Evolutionary conservation across 2,329 filamentous ascomycete genomes (phyloP).

Genomic region (Macrophomina pseudophaseolina): DNA sequence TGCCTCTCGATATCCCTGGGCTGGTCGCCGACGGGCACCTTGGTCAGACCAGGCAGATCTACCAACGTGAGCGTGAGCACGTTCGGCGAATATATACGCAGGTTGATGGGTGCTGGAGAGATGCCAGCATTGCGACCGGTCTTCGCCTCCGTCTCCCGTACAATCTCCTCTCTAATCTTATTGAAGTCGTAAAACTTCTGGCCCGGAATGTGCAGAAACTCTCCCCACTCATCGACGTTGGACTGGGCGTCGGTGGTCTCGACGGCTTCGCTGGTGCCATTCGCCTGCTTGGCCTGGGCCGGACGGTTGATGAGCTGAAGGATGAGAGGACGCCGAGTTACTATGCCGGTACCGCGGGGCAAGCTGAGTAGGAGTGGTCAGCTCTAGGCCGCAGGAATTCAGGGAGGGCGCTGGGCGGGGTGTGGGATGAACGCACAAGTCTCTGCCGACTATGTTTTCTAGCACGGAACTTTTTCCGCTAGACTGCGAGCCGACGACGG

Average conservation of each 20-base stretch:
- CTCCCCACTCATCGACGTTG: slow-evolving; percentile 96
- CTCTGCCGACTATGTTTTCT: slow-evolving; percentile 97
- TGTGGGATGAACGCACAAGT: slow-evolving; percentile 74
- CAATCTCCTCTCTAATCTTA: slow-evolving; percentile 97
- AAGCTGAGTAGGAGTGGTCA: slow-evolving; percentile 62
- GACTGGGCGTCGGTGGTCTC: slow-evolving; percentile 80
- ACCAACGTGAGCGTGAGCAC: slow-evolving; percentile 96
- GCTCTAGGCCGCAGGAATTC: slow-evolving; percentile 19
- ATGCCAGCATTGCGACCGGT: slow-evolving; percentile 96
- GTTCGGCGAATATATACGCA: slow-evolving; percentile 97
- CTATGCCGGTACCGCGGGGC: slow-evolving; percentile 95
- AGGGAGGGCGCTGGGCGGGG: slow-evolving; percentile 19
- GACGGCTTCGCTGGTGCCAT: slow-evolving; percentile 73
- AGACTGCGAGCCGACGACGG: slow-evolving; percentile 96
- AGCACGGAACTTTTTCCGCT: slow-evolving; percentile 99
- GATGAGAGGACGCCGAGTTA: slow-evolving; percentile 92
- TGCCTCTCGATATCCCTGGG: slow-evolving; percentile 95
- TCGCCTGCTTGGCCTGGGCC: slow-evolving; percentile 64
- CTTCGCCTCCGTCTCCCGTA: slow-evolving; percentile 94
- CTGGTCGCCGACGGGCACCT: slow-evolving; percentile 95
- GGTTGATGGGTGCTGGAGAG: slow-evolving; percentile 94
- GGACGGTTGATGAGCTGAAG: slow-evolving; percentile 96
- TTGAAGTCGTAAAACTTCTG: slow-evolving; percentile 98
- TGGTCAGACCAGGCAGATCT: slow-evolving; percentile 94
- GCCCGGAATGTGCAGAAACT: slow-evolving; percentile 96